Conservation (phyloP, 257 asterid species). For the Jacaranda copaia region DNA sequence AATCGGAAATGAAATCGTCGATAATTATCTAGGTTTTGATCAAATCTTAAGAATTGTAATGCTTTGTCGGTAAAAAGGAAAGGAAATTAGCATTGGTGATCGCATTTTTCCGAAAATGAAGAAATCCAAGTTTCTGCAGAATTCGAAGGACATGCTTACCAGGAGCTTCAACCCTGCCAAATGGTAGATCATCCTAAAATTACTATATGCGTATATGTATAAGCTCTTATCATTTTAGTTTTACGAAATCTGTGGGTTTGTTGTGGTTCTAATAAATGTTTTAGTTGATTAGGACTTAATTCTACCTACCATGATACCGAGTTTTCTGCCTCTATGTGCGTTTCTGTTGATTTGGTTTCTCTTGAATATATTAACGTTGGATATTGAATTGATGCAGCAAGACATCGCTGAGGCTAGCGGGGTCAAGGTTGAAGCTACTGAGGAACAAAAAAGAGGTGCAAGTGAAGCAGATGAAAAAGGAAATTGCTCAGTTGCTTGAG, state of each 20-base stretch:
- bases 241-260: background rate
- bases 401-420: slow-evolving; percentile 73
- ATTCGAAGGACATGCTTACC: slow-evolving; percentile 71
- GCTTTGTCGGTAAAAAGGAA: background rate
- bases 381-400: slow-evolving; percentile 67
- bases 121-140: slow-evolving; percentile 77
- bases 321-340: background rate
- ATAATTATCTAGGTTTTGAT: background rate
- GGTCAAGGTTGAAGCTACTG: slow-evolving; percentile 78
- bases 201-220: background rate
- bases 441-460: slow-evolving; percentile 86
- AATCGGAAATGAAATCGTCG: background rate
- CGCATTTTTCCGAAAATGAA: slow-evolving; percentile 52
- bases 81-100: slow-evolving; percentile 20
- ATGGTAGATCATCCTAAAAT: slow-evolving; percentile 58
- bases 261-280: background rate
- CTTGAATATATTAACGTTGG: slow-evolving; percentile 10
- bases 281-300: background rate
- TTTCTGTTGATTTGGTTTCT: slow-evolving; percentile 20
- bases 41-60: background rate
- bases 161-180: slow-evolving; percentile 87
- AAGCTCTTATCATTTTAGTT: background rate
- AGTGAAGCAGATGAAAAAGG: slow-evolving; percentile 80
- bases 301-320: background rate
- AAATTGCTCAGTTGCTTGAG: slow-evolving; percentile 79